phyloP scores from a whole-genome alignment of 2,329 filamentous ascomycete species.

The Penicillium sp. region DNA sequence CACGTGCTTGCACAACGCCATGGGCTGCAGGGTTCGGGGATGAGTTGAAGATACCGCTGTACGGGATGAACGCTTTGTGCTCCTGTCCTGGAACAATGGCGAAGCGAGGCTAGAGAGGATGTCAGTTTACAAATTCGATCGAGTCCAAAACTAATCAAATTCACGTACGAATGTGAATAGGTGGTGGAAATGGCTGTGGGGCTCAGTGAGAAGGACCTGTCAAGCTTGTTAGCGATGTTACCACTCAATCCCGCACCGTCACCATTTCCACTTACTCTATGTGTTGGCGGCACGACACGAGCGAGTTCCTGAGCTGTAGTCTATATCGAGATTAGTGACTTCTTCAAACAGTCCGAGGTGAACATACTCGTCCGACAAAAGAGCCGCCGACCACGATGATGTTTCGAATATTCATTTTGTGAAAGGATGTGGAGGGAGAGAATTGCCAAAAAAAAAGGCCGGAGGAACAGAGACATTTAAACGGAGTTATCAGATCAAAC shows the following conservation, averaged over 20 bases:
- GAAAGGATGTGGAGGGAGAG: too few species aligned
- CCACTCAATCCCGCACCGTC: background rate
- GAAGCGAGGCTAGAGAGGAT: conserved; percentile 30
- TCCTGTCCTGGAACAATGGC: conserved; percentile 38
- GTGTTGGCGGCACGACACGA: conserved; percentile 34
- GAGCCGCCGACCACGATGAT: conserved; percentile 41
- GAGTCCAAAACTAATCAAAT: too few species aligned
- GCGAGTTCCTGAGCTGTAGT: conserved; percentile 39
- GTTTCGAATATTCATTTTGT: conserved; percentile 33
- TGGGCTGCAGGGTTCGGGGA: conserved; percentile 26
- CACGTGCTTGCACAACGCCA: conserved; percentile 35
- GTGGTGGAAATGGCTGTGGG: conserved; percentile 41
- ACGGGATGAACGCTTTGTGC: conserved; percentile 41
- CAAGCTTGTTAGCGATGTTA: background rate
- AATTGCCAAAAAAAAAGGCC: too few species aligned
- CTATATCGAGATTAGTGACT: conserved; percentile 18
- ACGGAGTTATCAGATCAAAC: conserved; percentile 3
- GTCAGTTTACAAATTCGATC: background rate
- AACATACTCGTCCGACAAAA: conserved; percentile 37
- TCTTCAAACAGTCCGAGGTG: background rate
- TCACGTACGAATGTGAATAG: conserved; percentile 37
- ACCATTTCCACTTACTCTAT: conserved; percentile 28
- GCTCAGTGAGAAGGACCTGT: conserved; percentile 36
- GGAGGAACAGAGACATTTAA: too few species aligned
- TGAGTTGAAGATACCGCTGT: conserved; percentile 33